Evolutionary conservation across 129 eudicot species (phyloP), one percentile per base, ranked within the genome.

Genomic region (Helichrysum umbraculigerum): DNA sequence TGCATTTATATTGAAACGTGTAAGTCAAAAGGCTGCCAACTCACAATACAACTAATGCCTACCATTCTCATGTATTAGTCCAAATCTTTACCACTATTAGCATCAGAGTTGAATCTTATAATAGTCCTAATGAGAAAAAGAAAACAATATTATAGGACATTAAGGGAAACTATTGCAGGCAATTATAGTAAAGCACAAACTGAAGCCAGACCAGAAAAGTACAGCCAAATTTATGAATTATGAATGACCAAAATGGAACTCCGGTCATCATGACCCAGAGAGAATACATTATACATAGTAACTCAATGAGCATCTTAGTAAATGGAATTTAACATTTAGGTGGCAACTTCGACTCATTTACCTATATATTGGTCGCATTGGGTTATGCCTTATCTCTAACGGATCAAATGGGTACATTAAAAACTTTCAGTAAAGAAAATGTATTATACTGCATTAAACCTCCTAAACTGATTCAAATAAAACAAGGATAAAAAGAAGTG

Each of bases 231-330:
- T 64, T 8, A 15, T 25, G 6, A 15, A 64, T n/a, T 4, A 60
- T 29, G 34, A 44, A 44, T 10, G 34, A 34, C 69, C 62, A 56
- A 3, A 56, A 64, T 30, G 6, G 42, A 64, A 30, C 32, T 30
- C 39, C 4, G 1, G 20, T 14, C n/a, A 35, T 22, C 16, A 22
- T 34, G 67, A 34, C 32, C 51, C 61, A 70, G 7, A 11, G 3
- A 33, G n/a, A 72, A 72, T 32, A 72, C 76, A 72, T 20, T 32
- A 71, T 32, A 72, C 34, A 72, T 34, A 56, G 37, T 16, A 54
- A 54, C 11, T 54, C 47, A 32, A 52, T 19, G 44, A 19, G 47
- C 33, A 52, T 72, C 8, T n/a, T n/a, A 6, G 20, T 52, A n/a
- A 19, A 29, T 17, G 4, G 58, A 12, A 73, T 12, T 15, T 5